Base-by-base conservation (phyloP, 1,284 basidiomycete genomes). In the Rhodofomes roseus region DNA sequence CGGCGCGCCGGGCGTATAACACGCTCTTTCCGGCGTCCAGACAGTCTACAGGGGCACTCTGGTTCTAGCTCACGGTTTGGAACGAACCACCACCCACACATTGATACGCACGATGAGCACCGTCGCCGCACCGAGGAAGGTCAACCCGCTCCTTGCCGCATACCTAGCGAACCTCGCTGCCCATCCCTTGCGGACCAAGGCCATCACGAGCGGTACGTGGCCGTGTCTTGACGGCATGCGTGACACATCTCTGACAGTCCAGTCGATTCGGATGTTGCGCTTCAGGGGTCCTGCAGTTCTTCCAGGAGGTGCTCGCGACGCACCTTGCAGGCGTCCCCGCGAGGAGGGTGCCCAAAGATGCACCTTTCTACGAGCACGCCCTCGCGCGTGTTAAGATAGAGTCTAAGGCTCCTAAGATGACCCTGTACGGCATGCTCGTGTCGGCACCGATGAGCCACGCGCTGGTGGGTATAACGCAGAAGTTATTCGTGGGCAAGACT, bases 361-460 rank as follows among this genome's bases (percentile, higher is more conserved):
- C 84, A 0, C 79, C 87, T 1, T 57, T 75, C 14, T 69, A 85
- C 63, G 66, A 79, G 40, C 83, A 84, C 63, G 68, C 77, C 7
- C 79, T 92, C 55, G 82, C 84, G 9, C 74, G 75, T 53, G 74
- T 79, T 18, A 86, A 86, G 67, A 71, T 93, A 50, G 79, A 90
- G 68, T 54, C 74, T 53, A 86, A 83, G 65, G 89, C 92, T 8
- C 59, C 90, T 65, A 92, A 94, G 75, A 93, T 95, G 89, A 88
- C 85, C 2, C 60, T 90, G 29, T 95, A 94, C 68, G 94, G 93
- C 64, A 87, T 90, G 76, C 80, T 90, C 64, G 80, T 95, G 56
- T 92, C 91, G n/a, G 93, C 93, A 5, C 93, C 94, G 2, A 72
- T 95, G 43, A 81, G 86, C 48, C 94, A 95, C 70, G 74, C 82